Conservation (phyloP, 1,284 basidiomycete genomes). For the Cystobasidium slooffiae region DNA sequence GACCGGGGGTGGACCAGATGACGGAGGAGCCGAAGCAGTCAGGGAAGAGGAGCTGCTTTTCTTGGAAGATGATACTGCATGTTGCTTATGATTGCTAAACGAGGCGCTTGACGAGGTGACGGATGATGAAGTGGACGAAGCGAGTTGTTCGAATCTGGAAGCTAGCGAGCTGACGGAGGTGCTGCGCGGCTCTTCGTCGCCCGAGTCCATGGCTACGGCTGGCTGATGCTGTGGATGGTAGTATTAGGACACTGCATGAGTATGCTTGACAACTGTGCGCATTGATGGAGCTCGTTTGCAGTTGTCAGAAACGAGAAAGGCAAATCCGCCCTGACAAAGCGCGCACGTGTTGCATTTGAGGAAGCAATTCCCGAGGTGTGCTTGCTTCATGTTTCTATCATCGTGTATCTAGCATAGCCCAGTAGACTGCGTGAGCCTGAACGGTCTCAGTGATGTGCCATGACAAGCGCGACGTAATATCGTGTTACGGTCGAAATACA, state of each 20-base stretch:
- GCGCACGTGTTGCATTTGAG: too few relatives aligned
- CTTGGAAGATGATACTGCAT: background rate
- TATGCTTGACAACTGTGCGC: background rate
- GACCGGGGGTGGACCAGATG: slow-evolving; percentile 2
- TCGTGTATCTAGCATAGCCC: too few relatives aligned
- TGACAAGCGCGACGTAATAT: too few relatives aligned
- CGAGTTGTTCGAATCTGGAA: slow-evolving; percentile 19
- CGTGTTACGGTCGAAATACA: too few relatives aligned
- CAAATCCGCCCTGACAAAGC: too few relatives aligned
- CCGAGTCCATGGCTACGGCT: background rate
- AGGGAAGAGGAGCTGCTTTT: background rate
- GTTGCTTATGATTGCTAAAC: background rate
- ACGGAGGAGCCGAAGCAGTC: slow-evolving; percentile 4
- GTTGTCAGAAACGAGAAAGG: too few relatives aligned
- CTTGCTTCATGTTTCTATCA: too few relatives aligned
- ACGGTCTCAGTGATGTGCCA: too few relatives aligned
- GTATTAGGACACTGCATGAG: background rate
- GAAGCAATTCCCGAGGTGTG: too few relatives aligned
- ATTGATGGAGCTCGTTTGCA: background rate
- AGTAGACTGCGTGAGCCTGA: too few relatives aligned
- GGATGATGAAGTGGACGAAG: background rate
- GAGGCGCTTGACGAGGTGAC: background rate
- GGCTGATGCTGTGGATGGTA: background rate
- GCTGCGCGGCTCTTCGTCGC: background rate
- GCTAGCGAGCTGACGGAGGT: slow-evolving; percentile 21